Base-by-base conservation (phyloP, 176 grass and related monocot species). In the Phyllostachys edulis region DNA sequence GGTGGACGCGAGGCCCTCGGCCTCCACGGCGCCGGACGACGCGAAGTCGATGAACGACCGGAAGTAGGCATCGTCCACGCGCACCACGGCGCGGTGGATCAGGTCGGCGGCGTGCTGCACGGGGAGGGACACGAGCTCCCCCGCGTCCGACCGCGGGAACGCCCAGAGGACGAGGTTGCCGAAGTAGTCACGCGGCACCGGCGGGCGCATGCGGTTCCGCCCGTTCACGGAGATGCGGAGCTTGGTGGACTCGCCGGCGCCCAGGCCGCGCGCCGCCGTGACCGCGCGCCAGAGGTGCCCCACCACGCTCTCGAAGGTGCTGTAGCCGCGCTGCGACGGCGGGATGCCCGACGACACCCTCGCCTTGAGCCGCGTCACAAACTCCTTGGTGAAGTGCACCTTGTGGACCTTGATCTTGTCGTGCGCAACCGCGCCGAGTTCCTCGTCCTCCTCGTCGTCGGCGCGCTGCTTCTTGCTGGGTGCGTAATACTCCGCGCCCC, bases 391-490 rank as follows among this genome's bases (percentile, higher is more conserved):
- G 81, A 94, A 91, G 42, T 88, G 87, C 47, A 85, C 80, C 82
- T 76, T 89, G 82, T 94, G 87, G 14, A 94, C 82, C 60, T 88
- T 84, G 46, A 97, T 85, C 71, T 89, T 89, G 42, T 85, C 77
- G 44, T 85, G 77, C 13, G 71, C 83, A 23, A 16, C 82, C 51
- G 34, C 54, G 18, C 71, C 18, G 13, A 85, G 23, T 38, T 52
- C 76, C 20, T 84, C 54, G 0, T 77, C 69, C 0, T 60, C 42
- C 0, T 5, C 62, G 1, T 7, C 59, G 0, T 12, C 66, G 62
- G 0, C 52, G 46, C 4, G 2, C 10, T 59, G 59, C 39, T 39
- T 80, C 34, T 51, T 6, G 74, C 27, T 0, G 63, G 23, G 52
- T 3, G 42, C 44, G 54, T 55, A 37, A 80, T 87, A 90, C 76